These are phyloP conservation scores for Trametes meyenii DNA, from an alignment of 768 basidiomycete species.

Conservation along the genomic window DNA sequence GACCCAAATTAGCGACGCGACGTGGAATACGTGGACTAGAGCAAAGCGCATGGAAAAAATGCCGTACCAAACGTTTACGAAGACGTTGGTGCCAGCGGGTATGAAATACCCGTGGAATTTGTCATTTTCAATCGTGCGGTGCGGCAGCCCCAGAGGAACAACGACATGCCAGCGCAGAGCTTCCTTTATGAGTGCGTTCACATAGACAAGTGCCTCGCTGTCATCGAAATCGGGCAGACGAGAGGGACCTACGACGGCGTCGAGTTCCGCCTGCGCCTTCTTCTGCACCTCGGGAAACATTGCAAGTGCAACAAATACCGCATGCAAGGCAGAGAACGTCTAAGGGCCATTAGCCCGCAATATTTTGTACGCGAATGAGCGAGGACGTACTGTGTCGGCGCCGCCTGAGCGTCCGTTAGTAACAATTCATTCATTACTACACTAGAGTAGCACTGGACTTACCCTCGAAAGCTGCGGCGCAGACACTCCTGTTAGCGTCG, in stretches of 20 bases:
- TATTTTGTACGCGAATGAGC: not conserved
- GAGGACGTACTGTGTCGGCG: too few species aligned
- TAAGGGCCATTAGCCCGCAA: not conserved
- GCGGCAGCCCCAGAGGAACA: constrained; percentile 22
- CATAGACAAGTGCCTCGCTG: constrained; percentile 5
- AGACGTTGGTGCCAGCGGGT: constrained; percentile 27
- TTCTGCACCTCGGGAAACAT: constrained; percentile 30
- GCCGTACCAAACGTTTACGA: constrained; percentile 30
- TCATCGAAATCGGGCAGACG: constrained; percentile 19
- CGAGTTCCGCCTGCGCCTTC: constrained; percentile 19
- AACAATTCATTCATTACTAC: too few species aligned
- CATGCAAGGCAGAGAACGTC: constrained; percentile 29
- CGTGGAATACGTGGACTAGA: not conserved
- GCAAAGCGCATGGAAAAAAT: not conserved
- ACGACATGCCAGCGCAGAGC: constrained; percentile 20
- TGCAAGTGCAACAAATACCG: constrained; percentile 34
- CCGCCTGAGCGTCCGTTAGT: too few species aligned
- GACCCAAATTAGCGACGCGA: too few species aligned
- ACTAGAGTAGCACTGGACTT: too few species aligned
- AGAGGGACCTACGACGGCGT: constrained; percentile 11
- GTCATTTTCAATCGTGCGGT: constrained; percentile 32
- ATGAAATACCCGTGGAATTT: constrained; percentile 28
- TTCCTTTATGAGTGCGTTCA: constrained; percentile 19
- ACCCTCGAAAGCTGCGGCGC: too few species aligned
- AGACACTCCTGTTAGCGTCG: too few species aligned